phyloP scores from a whole-genome alignment of 2,329 filamentous ascomycete genomes.

The Davidsoniella eucalypti region DNA sequence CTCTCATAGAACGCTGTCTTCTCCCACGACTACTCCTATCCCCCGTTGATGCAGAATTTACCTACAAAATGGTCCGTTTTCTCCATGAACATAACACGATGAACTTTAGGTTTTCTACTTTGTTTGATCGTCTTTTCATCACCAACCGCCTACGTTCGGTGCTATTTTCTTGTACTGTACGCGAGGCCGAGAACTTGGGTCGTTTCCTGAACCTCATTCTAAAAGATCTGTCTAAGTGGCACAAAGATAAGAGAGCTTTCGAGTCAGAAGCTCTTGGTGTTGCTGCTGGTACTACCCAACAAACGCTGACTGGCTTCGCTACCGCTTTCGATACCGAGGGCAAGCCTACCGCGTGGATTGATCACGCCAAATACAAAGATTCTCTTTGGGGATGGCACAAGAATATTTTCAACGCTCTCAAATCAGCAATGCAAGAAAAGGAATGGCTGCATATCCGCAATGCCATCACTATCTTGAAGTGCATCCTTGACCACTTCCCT shows the following conservation, averaged over 20 bases:
- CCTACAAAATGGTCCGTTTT: constrained; percentile 71
- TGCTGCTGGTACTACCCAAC: constrained; percentile 25
- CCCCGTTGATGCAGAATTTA: constrained; percentile 74
- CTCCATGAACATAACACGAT: constrained; percentile 72
- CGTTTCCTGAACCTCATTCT: constrained; percentile 75
- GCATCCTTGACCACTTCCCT: constrained; percentile 68
- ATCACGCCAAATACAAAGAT: constrained; percentile 74
- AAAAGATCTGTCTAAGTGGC: constrained; percentile 69
- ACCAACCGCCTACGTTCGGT: constrained; percentile 65
- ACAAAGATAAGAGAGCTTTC: constrained; percentile 55
- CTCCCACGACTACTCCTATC: constrained; percentile 77
- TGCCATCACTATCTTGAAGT: constrained; percentile 76
- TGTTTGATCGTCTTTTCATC: constrained; percentile 73
- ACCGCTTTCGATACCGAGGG: constrained; percentile 44
- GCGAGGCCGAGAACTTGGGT: constrained; percentile 85
- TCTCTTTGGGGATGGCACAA: constrained; percentile 84
- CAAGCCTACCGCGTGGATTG: constrained; percentile 54
- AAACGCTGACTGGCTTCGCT: constrained; percentile 59
- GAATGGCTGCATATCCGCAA: constrained; percentile 99
- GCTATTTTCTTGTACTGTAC: constrained; percentile 77
- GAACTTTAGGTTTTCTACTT: constrained; percentile 69
- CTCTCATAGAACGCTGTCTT: constrained; percentile 77
- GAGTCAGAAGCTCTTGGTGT: constrained; percentile 58
- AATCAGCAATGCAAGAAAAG: constrained; percentile 60
- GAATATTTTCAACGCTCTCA: constrained; percentile 61